Percentiles rank a stretch among this genome's conserved stretches.
phyloP scores from a whole-genome alignment of 148 eudicot species.

The Salicornia ramosissima region DNA sequence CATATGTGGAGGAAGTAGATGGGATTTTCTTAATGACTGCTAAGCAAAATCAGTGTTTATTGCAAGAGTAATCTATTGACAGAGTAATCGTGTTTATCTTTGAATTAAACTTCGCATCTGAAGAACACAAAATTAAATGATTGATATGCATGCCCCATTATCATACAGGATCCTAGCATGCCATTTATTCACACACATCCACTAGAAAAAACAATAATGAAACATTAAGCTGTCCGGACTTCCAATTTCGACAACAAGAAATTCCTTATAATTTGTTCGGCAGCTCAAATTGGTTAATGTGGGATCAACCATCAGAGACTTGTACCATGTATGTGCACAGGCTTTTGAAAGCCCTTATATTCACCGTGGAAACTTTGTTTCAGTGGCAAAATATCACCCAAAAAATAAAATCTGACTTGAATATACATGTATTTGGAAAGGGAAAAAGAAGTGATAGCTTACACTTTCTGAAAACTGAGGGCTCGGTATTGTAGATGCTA shows the following conservation, averaged over 20 bases:
- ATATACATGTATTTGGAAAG: neutral
- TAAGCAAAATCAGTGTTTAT: neutral
- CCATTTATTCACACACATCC: too few species aligned
- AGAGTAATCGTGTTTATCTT: neutral
- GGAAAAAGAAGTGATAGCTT: conserved; percentile 38
- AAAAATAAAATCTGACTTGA: too few species aligned
- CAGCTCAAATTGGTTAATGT: neutral
- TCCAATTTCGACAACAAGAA: too few species aligned
- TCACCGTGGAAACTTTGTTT: neutral
- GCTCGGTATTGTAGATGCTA: conserved; percentile 80
- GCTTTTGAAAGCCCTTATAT: neutral
- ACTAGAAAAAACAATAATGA: neutral
- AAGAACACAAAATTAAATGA: neutral
- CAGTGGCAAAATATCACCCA: neutral
- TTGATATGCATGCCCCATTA: neutral
- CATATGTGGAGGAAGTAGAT: neutral
- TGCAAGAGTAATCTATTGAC: neutral
- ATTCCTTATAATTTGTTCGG: neutral
- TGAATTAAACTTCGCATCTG: neutral
- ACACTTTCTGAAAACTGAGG: conserved; percentile 99
- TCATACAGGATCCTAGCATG: neutral
- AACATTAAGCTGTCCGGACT: too few species aligned
- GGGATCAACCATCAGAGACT: too few species aligned
- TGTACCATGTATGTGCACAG: too few species aligned
- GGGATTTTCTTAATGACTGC: neutral